Base-by-base conservation (phyloP, 257 asterid species). In the Echites panduratus region DNA sequence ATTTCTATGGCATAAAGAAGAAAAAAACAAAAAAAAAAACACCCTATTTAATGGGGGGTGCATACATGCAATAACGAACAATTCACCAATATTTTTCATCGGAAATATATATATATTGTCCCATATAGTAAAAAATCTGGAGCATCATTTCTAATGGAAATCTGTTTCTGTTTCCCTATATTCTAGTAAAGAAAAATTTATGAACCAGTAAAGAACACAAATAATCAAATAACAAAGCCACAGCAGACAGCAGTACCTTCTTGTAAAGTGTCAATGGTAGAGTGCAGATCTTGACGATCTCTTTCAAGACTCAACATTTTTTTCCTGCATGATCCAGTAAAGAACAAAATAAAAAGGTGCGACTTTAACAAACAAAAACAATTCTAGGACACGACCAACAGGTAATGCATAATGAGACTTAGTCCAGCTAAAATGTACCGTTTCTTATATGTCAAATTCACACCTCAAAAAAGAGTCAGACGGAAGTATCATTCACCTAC, bases 211-310 rank as follows among this genome's bases (percentile, higher is more conserved):
- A 66, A 66, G 53, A 70, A 63, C 70, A 66, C 5, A 44, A 22
- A 78, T 47, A 56, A 64, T 41, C 29, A 68, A 20, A 49, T 11
- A 19, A 61, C 35, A 64, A 57, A 73, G 2, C 26, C 67, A 35
- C 49, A 40, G 61, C 5, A 45, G 24, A n/a, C n/a, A n/a, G n/a
- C n/a, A n/a, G n/a, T 77, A 92, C 99, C 99, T 90, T 95, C 98
- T 87, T 86, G 91, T 79, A 95, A 84, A 78, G 98, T 98, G 81
- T 85, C 83, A 71, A 95, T 82, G 29, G 98, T 95, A 70, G 97
- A 88, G 67, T 78, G 91, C 81, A 92, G 86, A 87, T 92, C 97
- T 86, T 85, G 95, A 68, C 94, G 92, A 66, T 95, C 99, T 81
- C 81, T 95, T 82, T 95, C 98, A 70, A 95, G 86, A 82, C 87